Evolutionary conservation across 768 basidiomycete species (phyloP).

Genomic region (Xanthoconium stramineum): DNA sequence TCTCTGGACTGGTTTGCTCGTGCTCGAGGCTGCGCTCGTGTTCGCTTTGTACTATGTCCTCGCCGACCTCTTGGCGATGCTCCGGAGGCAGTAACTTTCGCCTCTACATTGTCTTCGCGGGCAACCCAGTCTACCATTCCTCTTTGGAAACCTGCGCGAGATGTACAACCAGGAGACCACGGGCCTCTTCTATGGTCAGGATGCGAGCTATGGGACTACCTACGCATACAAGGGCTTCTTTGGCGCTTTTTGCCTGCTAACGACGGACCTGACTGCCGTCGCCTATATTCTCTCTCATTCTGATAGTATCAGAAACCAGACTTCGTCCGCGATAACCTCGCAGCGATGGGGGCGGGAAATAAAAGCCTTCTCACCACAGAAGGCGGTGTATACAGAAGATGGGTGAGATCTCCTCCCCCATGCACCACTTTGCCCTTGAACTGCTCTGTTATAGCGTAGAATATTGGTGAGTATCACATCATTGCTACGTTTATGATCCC

Average conservation of each 20-base stretch:
- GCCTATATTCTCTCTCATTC: slow-evolving; percentile 54
- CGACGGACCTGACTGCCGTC: slow-evolving; percentile 55
- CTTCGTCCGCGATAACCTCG: slow-evolving; percentile 49
- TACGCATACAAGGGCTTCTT: slow-evolving; percentile 54
- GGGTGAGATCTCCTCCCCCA: slow-evolving; percentile 30
- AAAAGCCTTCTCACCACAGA: slow-evolving; percentile 52
- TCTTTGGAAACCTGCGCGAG: slow-evolving; percentile 49
- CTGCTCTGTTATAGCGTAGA: slow-evolving; percentile 38
- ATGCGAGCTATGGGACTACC: slow-evolving; percentile 42
- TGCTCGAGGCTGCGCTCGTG: slow-evolving; percentile 12
- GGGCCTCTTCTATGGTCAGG: slow-evolving; percentile 45
- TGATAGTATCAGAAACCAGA: slow-evolving; percentile 61
- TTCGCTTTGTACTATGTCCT: slow-evolving; percentile 26
- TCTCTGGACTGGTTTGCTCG: background rate
- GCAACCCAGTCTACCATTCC: slow-evolving; percentile 43
- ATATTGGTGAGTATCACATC: slow-evolving; percentile 40
- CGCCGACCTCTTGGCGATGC: slow-evolving; percentile 37
- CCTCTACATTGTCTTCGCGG: slow-evolving; percentile 47
- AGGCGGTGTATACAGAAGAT: slow-evolving; percentile 54
- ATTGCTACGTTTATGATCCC: background rate
- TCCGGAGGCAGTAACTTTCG: slow-evolving; percentile 44
- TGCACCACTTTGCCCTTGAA: background rate
- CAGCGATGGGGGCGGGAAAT: slow-evolving; percentile 48
- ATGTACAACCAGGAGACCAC: slow-evolving; percentile 61
- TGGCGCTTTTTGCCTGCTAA: slow-evolving; percentile 52